Evolutionary conservation across 345 rosid genomes (phyloP).

Genomic region (Angophora floribunda): DNA sequence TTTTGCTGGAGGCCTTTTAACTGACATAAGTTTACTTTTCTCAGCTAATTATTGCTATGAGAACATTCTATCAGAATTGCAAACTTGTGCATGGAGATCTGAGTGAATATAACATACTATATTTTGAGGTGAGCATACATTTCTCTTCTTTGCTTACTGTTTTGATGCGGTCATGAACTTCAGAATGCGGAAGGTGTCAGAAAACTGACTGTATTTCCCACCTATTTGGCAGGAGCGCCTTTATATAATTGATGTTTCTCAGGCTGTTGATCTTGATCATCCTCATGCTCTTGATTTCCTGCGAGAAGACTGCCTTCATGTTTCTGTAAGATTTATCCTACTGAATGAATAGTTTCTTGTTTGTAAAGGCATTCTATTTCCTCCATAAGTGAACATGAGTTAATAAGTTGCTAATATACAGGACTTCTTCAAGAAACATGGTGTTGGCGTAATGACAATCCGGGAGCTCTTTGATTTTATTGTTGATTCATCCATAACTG

Average conservation of each 20-base stretch:
- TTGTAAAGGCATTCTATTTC: not conserved
- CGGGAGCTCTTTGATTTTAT: constrained; percentile 91
- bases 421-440: constrained; percentile 89
- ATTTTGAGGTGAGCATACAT: constrained; percentile 55
- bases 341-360: not conserved
- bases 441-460: constrained; percentile 92
- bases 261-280: constrained; percentile 93
- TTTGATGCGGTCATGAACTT: not conserved
- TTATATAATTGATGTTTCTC: constrained; percentile 89
- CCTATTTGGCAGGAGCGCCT: constrained; percentile 63
- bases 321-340: constrained; percentile 55
- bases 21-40: not conserved
- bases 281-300: constrained; percentile 89
- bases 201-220: not conserved
- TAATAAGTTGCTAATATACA: constrained; percentile 7
- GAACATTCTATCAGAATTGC: constrained; percentile 82
- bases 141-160: not conserved
- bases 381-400: not conserved
- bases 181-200: not conserved
- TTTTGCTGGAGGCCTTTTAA: not conserved
- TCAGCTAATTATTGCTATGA: constrained; percentile 79
- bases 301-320: constrained; percentile 90
- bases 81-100: constrained; percentile 96
- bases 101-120: constrained; percentile 93
- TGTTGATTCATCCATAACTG: constrained; percentile 83